Conservation (phyloP, 345 rosid genomes). For the Citrus trifoliata region DNA sequence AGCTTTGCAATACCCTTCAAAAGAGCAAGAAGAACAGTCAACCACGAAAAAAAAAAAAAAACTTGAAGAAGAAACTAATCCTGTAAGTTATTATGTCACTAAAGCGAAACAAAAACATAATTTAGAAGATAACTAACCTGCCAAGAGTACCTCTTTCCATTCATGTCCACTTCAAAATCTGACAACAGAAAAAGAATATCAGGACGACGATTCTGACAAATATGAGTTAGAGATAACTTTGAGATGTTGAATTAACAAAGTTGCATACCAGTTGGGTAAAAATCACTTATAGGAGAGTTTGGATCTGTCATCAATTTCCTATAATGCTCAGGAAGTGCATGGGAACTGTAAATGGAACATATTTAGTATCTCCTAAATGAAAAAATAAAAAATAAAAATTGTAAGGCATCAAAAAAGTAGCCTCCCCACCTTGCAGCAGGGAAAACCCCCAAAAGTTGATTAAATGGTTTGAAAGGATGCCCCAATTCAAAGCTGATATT, state of each 20-base stretch:
- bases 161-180: constrained; percentile 94
- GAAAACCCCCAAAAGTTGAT: constrained; percentile 90
- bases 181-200: constrained; percentile 25
- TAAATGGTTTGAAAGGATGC: constrained; percentile 83
- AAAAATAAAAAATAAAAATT: not conserved
- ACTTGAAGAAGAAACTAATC: not conserved
- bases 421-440: constrained; percentile 82
- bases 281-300: constrained; percentile 77
- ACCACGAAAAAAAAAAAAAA: not conserved
- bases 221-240: constrained; percentile 2
- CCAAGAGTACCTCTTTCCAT: constrained; percentile 91
- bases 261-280: constrained; percentile 74
- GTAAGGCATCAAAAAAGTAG: constrained; percentile 1
- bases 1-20: constrained; percentile 76
- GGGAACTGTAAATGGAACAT: constrained; percentile 53
- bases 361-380: constrained; percentile 9
- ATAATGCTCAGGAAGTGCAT: constrained; percentile 84
- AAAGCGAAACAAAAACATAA: not conserved
- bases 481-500: constrained; percentile 71
- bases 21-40: constrained; percentile 7
- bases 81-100: not conserved
- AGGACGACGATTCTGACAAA: constrained; percentile 11
- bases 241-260: constrained; percentile 1
- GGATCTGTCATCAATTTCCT: constrained; percentile 85
- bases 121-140: constrained; percentile 49